A percentile compares a stretch with the other conserved stretches of the same genome.
phyloP scores from a whole-genome alignment of 2,329 filamentous ascomycete species.

The Coleophoma crateriformis region DNA sequence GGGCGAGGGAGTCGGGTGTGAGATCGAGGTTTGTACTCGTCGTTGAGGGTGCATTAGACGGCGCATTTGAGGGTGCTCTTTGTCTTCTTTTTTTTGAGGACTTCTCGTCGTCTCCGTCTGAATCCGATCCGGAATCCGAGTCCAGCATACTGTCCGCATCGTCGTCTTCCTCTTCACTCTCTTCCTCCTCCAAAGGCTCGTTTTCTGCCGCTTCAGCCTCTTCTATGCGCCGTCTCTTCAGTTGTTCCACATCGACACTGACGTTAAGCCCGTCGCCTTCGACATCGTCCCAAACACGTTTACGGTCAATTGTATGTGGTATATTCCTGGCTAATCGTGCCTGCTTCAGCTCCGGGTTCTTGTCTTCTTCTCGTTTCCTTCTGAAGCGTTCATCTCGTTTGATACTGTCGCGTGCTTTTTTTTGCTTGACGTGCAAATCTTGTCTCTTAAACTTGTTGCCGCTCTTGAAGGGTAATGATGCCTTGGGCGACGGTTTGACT shows the following conservation, averaged over 20 bases:
- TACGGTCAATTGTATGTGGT: constrained; percentile 76
- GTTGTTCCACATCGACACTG: constrained; percentile 50
- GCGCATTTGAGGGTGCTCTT: constrained; percentile 31
- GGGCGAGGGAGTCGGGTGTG: constrained; percentile 51
- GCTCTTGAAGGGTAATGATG: constrained; percentile 45
- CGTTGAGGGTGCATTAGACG: constrained; percentile 50
- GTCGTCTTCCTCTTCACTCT: constrained; percentile 44
- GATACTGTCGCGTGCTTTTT: constrained; percentile 67
- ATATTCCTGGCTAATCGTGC: constrained; percentile 73
- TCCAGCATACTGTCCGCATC: constrained; percentile 78
- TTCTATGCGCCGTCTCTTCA: constrained; percentile 51
- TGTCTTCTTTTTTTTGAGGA: constrained; percentile 30
- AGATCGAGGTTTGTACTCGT: constrained; percentile 60
- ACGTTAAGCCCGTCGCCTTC: constrained; percentile 52
- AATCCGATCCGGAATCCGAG: constrained; percentile 41
- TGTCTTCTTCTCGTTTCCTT: constrained; percentile 79
- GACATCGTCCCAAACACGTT: constrained; percentile 83
- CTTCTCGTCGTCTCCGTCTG: constrained; percentile 37
- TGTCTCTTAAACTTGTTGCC: constrained; percentile 78
- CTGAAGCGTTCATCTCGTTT: constrained; percentile 73
- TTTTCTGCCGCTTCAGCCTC: constrained; percentile 40
- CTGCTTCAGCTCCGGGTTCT: constrained; percentile 69
- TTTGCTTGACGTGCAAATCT: constrained; percentile 72
- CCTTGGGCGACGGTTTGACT: constrained; percentile 36
- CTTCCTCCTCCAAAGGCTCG: constrained; percentile 31